These are phyloP conservation scores for Pseudogymnoascus sp. DNA, from an alignment of 2,329 filamentous ascomycete species.

Conservation along the genomic window DNA sequence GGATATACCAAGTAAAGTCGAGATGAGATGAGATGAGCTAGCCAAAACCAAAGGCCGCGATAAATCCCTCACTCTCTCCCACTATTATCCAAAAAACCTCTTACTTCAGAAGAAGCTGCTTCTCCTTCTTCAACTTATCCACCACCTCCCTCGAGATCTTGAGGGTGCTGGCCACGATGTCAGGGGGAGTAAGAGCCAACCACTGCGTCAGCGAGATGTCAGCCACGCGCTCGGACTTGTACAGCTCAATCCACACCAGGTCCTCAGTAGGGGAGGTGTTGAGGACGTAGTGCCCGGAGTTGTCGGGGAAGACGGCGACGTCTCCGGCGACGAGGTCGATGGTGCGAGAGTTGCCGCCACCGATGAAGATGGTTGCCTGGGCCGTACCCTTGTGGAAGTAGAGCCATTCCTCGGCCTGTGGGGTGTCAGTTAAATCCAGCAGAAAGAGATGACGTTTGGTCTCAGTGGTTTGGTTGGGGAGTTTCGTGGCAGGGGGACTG, in stretches of 20 bases:
- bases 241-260: slow-evolving; percentile 62
- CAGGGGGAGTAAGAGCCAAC: slow-evolving; percentile 59
- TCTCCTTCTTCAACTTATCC: slow-evolving; percentile 54
- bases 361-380: slow-evolving; percentile 59
- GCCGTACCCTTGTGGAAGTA: slow-evolving; percentile 61
- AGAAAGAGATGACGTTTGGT: background rate
- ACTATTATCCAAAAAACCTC: background rate
- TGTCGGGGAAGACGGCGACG: slow-evolving; percentile 62
- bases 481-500: background rate
- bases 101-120: slow-evolving; percentile 47
- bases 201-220: slow-evolving; percentile 64
- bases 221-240: slow-evolving; percentile 59
- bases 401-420: slow-evolving; percentile 61
- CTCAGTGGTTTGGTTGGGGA: background rate
- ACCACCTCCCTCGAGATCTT: slow-evolving; percentile 54
- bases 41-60: background rate
- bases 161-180: slow-evolving; percentile 53
- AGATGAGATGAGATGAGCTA: background rate
- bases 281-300: slow-evolving; percentile 62
- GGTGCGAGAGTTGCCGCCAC: slow-evolving; percentile 53
- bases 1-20: background rate
- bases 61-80: background rate
- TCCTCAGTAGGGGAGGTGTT: slow-evolving; percentile 59
- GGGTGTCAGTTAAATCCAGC: background rate
- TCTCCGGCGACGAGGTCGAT: slow-evolving; percentile 64